These are phyloP conservation scores for Micromonas commoda DNA, from an alignment of 139 green algal species.

Conservation along the genomic window DNA sequence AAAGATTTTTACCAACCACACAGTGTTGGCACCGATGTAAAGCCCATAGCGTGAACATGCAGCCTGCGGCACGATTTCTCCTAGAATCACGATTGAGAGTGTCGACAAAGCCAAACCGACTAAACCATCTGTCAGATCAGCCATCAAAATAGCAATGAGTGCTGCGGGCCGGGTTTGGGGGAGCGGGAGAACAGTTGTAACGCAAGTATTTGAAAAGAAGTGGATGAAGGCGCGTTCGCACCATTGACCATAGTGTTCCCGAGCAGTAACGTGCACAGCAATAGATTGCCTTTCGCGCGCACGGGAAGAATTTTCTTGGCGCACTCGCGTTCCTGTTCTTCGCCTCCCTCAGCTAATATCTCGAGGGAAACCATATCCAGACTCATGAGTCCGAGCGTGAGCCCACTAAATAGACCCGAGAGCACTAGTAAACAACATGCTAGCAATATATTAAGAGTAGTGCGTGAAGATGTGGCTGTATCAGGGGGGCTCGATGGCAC, in stretches of 20 bases:
- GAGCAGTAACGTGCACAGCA: constrained; percentile 64
- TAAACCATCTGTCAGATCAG: constrained; percentile 37
- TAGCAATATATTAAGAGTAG: neutral
- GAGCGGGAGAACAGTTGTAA: neutral
- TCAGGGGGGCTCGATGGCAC: too few relatives aligned
- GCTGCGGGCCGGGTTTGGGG: constrained; percentile 26
- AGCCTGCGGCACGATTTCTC: constrained; percentile 74
- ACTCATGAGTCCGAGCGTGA: constrained; percentile 45
- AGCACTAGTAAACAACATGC: constrained; percentile 26
- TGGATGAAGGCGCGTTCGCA: neutral
- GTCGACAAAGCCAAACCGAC: constrained; percentile 50
- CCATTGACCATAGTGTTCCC: constrained; percentile 56
- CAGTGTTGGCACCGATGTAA: constrained; percentile 58
- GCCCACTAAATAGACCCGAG: constrained; percentile 38
- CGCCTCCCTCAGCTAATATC: constrained; percentile 36
- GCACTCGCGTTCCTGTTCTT: constrained; percentile 18
- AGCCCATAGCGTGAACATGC: constrained; percentile 80
- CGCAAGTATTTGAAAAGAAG: too few relatives aligned
- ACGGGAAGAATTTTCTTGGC: constrained; percentile 42
- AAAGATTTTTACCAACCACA: constrained; percentile 25
- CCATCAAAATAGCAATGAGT: constrained; percentile 48
- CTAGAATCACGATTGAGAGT: constrained; percentile 62
- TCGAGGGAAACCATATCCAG: constrained; percentile 36
- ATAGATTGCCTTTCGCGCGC: constrained; percentile 51
- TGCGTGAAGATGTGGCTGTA: neutral